phyloP scores from a whole-genome alignment of 257 asterid species.

The Plantago major region DNA sequence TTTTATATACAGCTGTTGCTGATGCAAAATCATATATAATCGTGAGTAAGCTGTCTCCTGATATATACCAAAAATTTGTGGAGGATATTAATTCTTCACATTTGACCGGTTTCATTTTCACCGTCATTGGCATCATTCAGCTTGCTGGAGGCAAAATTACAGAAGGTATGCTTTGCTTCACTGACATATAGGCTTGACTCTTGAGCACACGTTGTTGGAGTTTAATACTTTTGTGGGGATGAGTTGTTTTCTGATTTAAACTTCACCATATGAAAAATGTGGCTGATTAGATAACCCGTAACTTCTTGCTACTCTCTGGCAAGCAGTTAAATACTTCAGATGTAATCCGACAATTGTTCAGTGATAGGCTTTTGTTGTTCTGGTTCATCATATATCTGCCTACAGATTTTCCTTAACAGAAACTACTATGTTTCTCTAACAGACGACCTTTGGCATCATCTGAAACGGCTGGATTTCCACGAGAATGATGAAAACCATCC shows the following conservation, averaged over 20 bases:
- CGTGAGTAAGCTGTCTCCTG: slow-evolving; percentile 61
- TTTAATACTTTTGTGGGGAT: neutral
- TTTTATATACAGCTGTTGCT: slow-evolving; percentile 2
- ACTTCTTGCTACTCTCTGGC: no score
- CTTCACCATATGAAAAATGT: no score
- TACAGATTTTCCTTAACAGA: neutral
- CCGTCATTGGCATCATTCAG: slow-evolving; percentile 60
- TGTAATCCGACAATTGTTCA: neutral
- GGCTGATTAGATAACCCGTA: no score
- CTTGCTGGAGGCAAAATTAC: slow-evolving; percentile 73
- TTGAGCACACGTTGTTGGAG: neutral
- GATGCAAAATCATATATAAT: slow-evolving; percentile 58
- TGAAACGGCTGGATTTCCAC: slow-evolving; percentile 74
- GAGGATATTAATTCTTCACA: slow-evolving; percentile 55
- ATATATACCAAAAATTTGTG: slow-evolving; percentile 53
- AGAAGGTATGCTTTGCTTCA: slow-evolving; percentile 73
- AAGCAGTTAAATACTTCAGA: no score
- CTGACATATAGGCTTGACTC: no score
- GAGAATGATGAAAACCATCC: slow-evolving; percentile 76
- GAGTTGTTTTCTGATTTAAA: no score
- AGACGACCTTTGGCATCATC: slow-evolving; percentile 89
- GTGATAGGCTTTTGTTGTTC: neutral
- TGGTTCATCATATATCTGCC: neutral
- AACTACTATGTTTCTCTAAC: slow-evolving; percentile 14
- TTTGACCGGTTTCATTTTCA: slow-evolving; percentile 66